Evolutionary conservation across 139 green algal genomes (phyloP), one percentile per base, ranked within the genome.

Genomic region (Chlorella sp.): DNA sequence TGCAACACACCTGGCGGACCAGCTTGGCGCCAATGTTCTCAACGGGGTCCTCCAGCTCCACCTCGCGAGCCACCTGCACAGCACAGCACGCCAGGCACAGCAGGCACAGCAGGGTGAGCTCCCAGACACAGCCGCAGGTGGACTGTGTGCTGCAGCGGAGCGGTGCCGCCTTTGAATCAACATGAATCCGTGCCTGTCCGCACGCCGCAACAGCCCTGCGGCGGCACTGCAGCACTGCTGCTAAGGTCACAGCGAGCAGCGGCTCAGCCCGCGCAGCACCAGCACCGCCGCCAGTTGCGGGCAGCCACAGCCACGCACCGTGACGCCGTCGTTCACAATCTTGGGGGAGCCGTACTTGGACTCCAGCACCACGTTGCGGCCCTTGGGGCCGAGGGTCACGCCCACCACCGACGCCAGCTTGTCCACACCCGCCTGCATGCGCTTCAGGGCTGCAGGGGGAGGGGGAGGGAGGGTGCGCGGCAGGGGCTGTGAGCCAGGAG

Each of bases 261-360:
- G n/a, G n/a, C n/a, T n/a, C n/a, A n/a, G n/a, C n/a, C n/a, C n/a
- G n/a, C n/a, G n/a, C n/a, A n/a, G n/a, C n/a, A n/a, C n/a, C n/a
- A n/a, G n/a, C n/a, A n/a, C n/a, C n/a, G n/a, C n/a, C n/a, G n/a
- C n/a, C n/a, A n/a, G n/a, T n/a, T n/a, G n/a, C n/a, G n/a, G n/a
- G n/a, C n/a, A n/a, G n/a, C n/a, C n/a, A n/a, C n/a, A n/a, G n/a
- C n/a, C 21, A 30, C 60, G 26, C 60, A 67, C 69, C 63, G 96
- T 98, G 30, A 99, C 98, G 80, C 98, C 98, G 88, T 99, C 98
- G 87, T 99, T 99, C 30, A 99, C 97, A 76, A 99, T 99, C 90
- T 98, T 98, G 47, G 98, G 98, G 30, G 96, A 98, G 74, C 98
- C 98, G 69, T 98, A 99, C 93, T 99, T 99, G 91, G 93, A 97